Conservation (phyloP, 1,284 basidiomycete genomes). For the Blastosporella zonata region DNA sequence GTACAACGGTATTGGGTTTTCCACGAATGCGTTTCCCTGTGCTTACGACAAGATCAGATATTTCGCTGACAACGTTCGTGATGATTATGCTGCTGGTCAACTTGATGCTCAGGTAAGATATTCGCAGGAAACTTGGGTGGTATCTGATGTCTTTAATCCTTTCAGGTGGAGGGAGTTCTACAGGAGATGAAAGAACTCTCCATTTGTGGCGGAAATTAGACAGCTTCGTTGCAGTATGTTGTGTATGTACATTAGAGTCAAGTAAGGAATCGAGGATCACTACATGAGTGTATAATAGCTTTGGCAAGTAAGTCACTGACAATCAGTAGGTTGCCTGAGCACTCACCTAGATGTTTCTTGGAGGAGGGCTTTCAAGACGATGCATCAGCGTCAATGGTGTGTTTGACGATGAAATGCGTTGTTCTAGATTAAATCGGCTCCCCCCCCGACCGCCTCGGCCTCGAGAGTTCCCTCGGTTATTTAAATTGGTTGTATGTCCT, state of each 20-base stretch:
- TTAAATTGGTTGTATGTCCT: background rate
- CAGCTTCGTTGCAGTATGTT: background rate
- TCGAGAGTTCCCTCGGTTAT: conserved; percentile 8
- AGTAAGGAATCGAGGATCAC: background rate
- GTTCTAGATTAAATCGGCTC: conserved; percentile 18
- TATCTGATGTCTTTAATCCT: conserved; percentile 8
- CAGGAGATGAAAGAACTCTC: conserved; percentile 96
- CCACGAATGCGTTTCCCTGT: background rate
- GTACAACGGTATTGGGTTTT: conserved; percentile 74
- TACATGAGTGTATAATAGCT: background rate
- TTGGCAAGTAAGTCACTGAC: too few relatives aligned
- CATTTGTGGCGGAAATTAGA: conserved; percentile 72
- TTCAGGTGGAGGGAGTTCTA: conserved; percentile 82
- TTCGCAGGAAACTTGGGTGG: background rate
- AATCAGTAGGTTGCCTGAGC: background rate
- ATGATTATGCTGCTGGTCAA: conserved; percentile 96
- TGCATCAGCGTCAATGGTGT: conserved; percentile 18
- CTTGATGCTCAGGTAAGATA: conserved; percentile 82
- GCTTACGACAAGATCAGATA: conserved; percentile 50
- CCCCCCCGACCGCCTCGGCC: conserved; percentile 17
- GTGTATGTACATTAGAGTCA: conserved; percentile 1
- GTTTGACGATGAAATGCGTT: conserved; percentile 20
- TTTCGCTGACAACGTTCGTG: conserved; percentile 86
- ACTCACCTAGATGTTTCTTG: conserved; percentile 6
- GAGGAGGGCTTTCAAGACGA: conserved; percentile 19